Conservation (phyloP, 441 rosid species). For the Syzygium malaccense region DNA sequence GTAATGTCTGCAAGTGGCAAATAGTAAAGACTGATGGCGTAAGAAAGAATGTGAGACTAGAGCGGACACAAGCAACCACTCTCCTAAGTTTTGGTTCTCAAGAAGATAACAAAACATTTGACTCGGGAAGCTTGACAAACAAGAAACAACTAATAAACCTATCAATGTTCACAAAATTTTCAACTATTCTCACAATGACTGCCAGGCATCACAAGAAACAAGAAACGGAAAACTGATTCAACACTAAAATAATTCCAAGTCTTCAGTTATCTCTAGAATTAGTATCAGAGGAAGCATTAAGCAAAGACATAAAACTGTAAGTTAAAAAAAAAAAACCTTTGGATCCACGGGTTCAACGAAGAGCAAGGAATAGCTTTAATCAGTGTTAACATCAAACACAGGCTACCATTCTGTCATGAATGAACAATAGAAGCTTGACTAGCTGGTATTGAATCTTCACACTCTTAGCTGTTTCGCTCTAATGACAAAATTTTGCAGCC, state of each 20-base stretch:
- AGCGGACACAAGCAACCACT: neutral
- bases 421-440: neutral
- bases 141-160: neutral
- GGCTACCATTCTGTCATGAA: neutral
- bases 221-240: neutral
- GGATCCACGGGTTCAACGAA: neutral
- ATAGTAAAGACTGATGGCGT: neutral
- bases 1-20: slow-evolving; percentile 35
- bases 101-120: neutral
- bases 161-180: neutral
- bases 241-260: neutral
- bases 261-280: neutral
- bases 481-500: neutral
- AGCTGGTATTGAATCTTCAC: neutral
- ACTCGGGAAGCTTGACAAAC: neutral
- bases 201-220: neutral
- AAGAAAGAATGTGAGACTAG: neutral
- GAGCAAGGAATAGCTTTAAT: neutral
- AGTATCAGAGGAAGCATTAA: neutral
- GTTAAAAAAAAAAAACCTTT: neutral
- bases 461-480: neutral
- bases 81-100: neutral
- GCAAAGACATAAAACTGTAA: neutral
- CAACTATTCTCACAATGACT: neutral
- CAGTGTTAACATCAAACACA: neutral